These are phyloP conservation scores for Ascodesmis nigricans DNA, from an alignment of 495 filamentous ascomycete genomes.

Conservation along the genomic window DNA sequence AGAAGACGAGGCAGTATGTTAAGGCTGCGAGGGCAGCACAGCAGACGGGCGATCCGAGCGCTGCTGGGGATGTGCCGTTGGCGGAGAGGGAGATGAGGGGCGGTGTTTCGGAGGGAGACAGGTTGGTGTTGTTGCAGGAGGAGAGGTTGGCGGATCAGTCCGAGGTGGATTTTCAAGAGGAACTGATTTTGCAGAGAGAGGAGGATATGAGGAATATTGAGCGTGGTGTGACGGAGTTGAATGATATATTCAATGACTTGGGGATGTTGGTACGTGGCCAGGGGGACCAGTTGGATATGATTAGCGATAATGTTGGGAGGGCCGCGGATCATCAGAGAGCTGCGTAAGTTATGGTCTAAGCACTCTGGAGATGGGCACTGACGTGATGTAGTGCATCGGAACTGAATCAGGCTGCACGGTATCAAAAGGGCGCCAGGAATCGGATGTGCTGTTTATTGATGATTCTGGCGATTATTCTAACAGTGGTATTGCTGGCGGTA, in stretches of 20 bases:
- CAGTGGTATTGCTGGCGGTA: conserved; percentile 71
- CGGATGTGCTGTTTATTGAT: conserved; percentile 82
- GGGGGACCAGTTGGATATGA: conserved; percentile 71
- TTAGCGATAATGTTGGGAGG: conserved; percentile 64
- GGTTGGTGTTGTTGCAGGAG: conserved; percentile 35
- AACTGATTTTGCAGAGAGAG: conserved; percentile 84
- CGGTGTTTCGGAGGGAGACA: conserved; percentile 24
- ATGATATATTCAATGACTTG: conserved; percentile 90
- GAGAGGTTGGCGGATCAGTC: conserved; percentile 69
- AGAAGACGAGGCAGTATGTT: conserved; percentile 76
- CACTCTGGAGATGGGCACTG: background rate
- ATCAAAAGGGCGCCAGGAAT: conserved; percentile 81
- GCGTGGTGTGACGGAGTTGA: conserved; percentile 81
- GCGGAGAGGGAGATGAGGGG: conserved; percentile 11
- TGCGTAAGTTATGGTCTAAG: conserved; percentile 25
- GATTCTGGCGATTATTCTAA: conserved; percentile 71
- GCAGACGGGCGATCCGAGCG: conserved; percentile 15
- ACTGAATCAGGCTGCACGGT: conserved; percentile 55
- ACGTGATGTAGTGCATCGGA: conserved; percentile 35
- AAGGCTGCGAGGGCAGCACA: conserved; percentile 34
- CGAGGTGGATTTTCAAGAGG: conserved; percentile 95
- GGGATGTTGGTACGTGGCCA: conserved; percentile 91
- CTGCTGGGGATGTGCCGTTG: conserved; percentile 13
- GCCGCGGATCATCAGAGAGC: conserved; percentile 59
- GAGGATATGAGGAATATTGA: conserved; percentile 93